phyloP scores from a whole-genome alignment of 768 basidiomycete species.

The Chalciporus piperatus region DNA sequence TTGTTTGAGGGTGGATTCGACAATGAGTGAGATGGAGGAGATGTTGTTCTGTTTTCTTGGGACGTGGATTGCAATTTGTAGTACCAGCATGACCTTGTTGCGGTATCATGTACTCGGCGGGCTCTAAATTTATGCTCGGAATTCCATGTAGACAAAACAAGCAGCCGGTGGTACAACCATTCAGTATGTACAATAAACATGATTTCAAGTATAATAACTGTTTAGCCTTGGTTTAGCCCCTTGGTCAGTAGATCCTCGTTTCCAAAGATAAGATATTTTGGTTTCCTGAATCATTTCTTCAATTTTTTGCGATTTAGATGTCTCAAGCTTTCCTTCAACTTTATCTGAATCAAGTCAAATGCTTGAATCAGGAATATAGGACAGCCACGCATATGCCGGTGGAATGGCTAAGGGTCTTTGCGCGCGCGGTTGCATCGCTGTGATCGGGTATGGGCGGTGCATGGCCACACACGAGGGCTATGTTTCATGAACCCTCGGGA shows the following conservation, averaged over 20 bases:
- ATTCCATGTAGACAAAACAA: background rate
- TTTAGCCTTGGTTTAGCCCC: too few relatives aligned
- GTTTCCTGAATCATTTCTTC: too few relatives aligned
- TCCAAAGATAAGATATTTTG: too few relatives aligned
- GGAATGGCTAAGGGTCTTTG: background rate
- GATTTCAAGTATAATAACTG: too few relatives aligned
- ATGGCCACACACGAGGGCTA: background rate
- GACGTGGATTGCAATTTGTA: background rate
- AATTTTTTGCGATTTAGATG: too few relatives aligned
- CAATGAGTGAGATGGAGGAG: background rate
- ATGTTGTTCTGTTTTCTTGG: background rate
- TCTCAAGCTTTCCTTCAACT: too few relatives aligned
- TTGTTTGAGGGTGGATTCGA: conserved; percentile 70
- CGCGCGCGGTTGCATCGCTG: background rate
- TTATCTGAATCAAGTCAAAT: too few relatives aligned
- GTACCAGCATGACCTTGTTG: conserved; percentile 1
- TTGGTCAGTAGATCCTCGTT: too few relatives aligned
- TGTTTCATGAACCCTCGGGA: background rate
- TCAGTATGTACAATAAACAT: too few relatives aligned
- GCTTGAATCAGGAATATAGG: too few relatives aligned
- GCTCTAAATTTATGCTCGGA: background rate
- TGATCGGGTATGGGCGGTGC: background rate
- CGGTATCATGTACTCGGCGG: background rate
- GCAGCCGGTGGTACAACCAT: too few relatives aligned
- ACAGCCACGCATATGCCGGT: background rate